Conservation (phyloP, 2,329 filamentous ascomycete species). For the Pyrenophora graminea region DNA sequence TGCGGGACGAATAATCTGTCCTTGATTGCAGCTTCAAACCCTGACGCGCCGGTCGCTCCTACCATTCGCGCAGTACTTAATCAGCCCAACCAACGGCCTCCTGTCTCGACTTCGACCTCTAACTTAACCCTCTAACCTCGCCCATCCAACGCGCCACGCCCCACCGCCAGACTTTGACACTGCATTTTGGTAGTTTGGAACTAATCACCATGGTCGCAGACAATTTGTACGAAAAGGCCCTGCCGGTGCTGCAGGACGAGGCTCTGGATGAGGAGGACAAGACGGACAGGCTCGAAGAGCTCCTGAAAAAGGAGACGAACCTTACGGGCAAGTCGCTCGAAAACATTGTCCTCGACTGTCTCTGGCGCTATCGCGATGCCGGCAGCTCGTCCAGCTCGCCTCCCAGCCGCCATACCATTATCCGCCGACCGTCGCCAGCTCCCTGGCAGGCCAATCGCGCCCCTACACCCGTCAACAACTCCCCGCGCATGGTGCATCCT, state of each 20-base stretch:
- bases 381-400: slow-evolving; percentile 70
- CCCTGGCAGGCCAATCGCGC: slow-evolving; percentile 81
- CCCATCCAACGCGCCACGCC: slow-evolving; percentile 7
- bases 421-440: slow-evolving; percentile 88
- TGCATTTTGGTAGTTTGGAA: slow-evolving; percentile 7
- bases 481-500: slow-evolving; percentile 78
- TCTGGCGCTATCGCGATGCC: slow-evolving; percentile 80
- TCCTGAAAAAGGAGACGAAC: slow-evolving; percentile 77
- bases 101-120: slow-evolving; percentile 15
- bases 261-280: slow-evolving; percentile 91
- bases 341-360: slow-evolving; percentile 84
- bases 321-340: slow-evolving; percentile 79
- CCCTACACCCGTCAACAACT: slow-evolving; percentile 79
- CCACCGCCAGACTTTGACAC: slow-evolving; percentile 5
- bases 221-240: slow-evolving; percentile 87
- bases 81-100: slow-evolving; percentile 25
- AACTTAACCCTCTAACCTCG: not conserved
- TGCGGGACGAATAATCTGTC: slow-evolving; percentile 21
- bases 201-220: slow-evolving; percentile 78
- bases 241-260: slow-evolving; percentile 82
- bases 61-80: slow-evolving; percentile 24
- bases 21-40: slow-evolving; percentile 27
- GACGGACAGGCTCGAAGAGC: slow-evolving; percentile 85
- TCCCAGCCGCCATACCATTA: slow-evolving; percentile 83
- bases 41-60: slow-evolving; percentile 28